These are phyloP conservation scores for Carex scoparia DNA, from an alignment of 176 grass and related monocot species.

Conservation along the genomic window DNA sequence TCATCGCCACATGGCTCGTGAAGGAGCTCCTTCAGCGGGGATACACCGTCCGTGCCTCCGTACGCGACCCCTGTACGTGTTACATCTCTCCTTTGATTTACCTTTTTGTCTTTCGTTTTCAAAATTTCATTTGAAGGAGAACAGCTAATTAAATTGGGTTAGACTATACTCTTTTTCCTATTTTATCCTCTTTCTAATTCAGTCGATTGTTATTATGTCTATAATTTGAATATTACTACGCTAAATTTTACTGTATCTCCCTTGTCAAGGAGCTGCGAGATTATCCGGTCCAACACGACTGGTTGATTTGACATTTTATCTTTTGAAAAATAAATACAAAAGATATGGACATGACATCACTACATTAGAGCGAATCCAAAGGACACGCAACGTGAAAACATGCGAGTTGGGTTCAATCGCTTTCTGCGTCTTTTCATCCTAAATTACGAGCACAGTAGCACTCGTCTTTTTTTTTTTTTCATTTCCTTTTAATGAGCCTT, in stretches of 20 bases:
- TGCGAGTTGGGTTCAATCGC: too few species aligned
- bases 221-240: not conserved
- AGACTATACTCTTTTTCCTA: not conserved
- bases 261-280: not conserved
- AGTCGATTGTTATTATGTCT: not conserved
- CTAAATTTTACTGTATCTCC: not conserved
- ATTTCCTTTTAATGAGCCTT: not conserved
- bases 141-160: not conserved
- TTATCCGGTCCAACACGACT: not conserved
- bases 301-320: not conserved
- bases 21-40: constrained; percentile 35
- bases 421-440: too few species aligned
- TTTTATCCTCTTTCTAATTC: not conserved
- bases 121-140: not conserved
- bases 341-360: too few species aligned
- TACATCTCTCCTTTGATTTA: not conserved
- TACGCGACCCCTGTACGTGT: constrained; percentile 12
- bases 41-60: constrained; percentile 28
- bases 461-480: not conserved
- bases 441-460: too few species aligned
- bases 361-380: not conserved
- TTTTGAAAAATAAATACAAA: not conserved
- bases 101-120: not conserved
- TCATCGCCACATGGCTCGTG: constrained; percentile 31
- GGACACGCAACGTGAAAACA: not conserved